A percentile compares a stretch with the other conserved stretches of the same genome.
These are phyloP conservation scores for Mucor sp. DNA, from an alignment of 371 early-diverging fungal species.

Conservation along the genomic window DNA sequence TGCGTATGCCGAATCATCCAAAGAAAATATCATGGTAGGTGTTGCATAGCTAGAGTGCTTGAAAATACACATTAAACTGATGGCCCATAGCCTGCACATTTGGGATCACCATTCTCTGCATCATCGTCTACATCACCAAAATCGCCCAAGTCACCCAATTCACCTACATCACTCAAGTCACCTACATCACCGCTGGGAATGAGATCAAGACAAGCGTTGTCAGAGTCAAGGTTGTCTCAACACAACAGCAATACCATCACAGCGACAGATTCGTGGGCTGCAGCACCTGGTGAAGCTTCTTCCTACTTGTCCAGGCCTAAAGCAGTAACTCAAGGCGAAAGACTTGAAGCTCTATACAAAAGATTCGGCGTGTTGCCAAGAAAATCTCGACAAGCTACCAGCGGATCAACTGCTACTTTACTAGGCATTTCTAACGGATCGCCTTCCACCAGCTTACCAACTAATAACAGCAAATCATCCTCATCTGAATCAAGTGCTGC, in stretches of 20 bases:
- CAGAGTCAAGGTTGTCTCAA: background rate
- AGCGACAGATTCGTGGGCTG: background rate
- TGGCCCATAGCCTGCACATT: background rate
- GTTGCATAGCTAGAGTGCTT: background rate
- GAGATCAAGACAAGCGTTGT: background rate
- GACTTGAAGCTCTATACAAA: background rate
- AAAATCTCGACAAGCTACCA: background rate
- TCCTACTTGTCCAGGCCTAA: too few species aligned
- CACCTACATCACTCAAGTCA: background rate
- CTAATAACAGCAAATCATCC: too few species aligned
- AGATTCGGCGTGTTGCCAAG: background rate
- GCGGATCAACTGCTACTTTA: background rate
- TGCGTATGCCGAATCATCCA: background rate
- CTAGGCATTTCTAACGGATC: too few species aligned
- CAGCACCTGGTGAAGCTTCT: background rate
- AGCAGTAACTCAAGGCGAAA: background rate
- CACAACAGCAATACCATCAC: background rate
- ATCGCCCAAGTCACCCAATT: background rate
- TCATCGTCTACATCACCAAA: too few species aligned
- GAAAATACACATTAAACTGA: background rate
- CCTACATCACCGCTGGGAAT: background rate
- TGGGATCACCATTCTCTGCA: background rate
- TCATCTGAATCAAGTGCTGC: too few species aligned
- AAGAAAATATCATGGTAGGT: background rate
- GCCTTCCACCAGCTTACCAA: too few species aligned